Evolutionary conservation across 768 basidiomycete species (phyloP).

Genomic region (Agaricus bisporus): DNA sequence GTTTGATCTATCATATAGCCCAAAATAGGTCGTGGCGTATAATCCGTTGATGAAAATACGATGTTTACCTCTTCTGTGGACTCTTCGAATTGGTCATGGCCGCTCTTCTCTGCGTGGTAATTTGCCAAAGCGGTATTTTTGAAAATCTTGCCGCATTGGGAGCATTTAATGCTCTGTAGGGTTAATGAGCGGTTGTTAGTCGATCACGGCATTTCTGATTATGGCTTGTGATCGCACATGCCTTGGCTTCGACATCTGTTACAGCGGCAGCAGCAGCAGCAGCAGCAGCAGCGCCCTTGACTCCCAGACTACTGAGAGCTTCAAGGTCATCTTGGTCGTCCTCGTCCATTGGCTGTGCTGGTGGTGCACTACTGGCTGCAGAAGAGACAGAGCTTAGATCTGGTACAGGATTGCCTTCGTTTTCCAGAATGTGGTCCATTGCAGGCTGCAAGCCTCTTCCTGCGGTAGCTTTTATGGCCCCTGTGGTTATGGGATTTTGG

Average conservation of each 20-base stretch:
- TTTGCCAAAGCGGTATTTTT: slow-evolving; percentile 81
- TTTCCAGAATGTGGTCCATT: slow-evolving; percentile 84
- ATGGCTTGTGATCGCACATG: slow-evolving; percentile 18
- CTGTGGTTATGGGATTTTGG: slow-evolving; percentile 30
- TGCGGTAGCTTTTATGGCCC: slow-evolving; percentile 84
- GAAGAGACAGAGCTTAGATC: slow-evolving; percentile 39
- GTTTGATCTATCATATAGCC: slow-evolving; percentile 60
- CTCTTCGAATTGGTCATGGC: slow-evolving; percentile 95
- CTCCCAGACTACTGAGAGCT: slow-evolving; percentile 47
- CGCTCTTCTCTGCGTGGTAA: slow-evolving; percentile 92
- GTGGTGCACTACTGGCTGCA: slow-evolving; percentile 24
- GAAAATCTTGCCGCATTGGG: slow-evolving; percentile 82
- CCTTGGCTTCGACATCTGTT: slow-evolving; percentile 57
- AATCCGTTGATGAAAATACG: not conserved
- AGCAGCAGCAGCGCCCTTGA: slow-evolving; percentile 16
- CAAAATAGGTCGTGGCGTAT: not conserved
- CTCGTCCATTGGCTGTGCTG: slow-evolving; percentile 38
- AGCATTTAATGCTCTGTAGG: slow-evolving; percentile 74
- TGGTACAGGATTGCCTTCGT: slow-evolving; percentile 73
- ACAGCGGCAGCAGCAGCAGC: slow-evolving; percentile 25
- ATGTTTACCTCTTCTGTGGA: slow-evolving; percentile 78
- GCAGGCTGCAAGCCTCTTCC: slow-evolving; percentile 84
- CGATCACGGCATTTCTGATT: not conserved
- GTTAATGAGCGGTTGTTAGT: not conserved
- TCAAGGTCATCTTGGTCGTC: slow-evolving; percentile 75